Conservation (phyloP, 345 rosid species). For the Triadica sebifera region DNA sequence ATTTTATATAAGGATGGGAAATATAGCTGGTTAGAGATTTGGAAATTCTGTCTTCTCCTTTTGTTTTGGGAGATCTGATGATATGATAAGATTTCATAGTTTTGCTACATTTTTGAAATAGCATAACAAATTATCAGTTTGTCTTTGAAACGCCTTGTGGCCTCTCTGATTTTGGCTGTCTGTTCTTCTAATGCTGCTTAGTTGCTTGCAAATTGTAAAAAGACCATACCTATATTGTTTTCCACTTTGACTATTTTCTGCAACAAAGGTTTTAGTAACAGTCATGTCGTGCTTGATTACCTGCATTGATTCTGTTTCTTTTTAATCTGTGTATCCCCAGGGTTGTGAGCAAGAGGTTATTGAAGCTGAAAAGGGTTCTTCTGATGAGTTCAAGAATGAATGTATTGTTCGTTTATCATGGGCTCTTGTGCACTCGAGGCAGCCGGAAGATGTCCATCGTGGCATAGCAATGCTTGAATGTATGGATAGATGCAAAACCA, state of each 20-base stretch:
- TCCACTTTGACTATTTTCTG: background rate
- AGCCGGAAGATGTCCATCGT: slow-evolving; percentile 58
- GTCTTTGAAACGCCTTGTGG: background rate
- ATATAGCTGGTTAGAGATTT: background rate
- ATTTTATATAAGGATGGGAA: background rate
- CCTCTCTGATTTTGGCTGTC: background rate
- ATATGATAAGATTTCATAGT: background rate
- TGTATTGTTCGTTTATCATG: slow-evolving; percentile 71
- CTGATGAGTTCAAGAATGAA: slow-evolving; percentile 50
- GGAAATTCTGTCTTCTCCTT: too few relatives aligned
- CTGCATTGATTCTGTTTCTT: background rate
- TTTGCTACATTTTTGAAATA: background rate
- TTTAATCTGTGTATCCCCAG: slow-evolving; percentile 23
- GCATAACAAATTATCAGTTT: background rate
- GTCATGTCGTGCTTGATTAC: background rate
- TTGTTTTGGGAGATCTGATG: background rate
- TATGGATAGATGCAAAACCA: slow-evolving; percentile 18
- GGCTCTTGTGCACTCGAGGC: slow-evolving; percentile 83
- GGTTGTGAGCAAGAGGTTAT: slow-evolving; percentile 68
- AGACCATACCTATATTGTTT: background rate
- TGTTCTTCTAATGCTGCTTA: background rate
- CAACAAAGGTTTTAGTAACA: background rate
- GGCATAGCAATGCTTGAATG: slow-evolving; percentile 85
- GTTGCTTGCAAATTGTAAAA: background rate
- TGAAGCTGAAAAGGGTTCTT: slow-evolving; percentile 49